Evolutionary conservation across 2,329 filamentous ascomycete genomes (phyloP).

Genomic region (Ascochyta lentis): DNA sequence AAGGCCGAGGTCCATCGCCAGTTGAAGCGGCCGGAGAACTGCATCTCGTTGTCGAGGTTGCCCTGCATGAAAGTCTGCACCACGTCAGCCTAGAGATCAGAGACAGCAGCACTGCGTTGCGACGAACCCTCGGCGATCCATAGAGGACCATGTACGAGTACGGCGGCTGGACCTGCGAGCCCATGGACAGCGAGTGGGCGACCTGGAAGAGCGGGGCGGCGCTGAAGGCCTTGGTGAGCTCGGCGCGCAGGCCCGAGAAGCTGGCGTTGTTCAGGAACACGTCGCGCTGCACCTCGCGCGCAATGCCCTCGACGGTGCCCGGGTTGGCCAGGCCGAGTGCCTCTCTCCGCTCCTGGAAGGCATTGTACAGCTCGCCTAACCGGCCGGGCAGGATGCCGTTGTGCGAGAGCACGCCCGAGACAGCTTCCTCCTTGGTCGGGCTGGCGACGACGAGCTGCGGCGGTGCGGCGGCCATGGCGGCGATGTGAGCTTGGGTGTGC

Average conservation of each 20-base stretch:
- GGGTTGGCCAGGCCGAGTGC: slow-evolving; percentile 90
- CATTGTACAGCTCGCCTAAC: slow-evolving; percentile 77
- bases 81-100: slow-evolving; percentile 28
- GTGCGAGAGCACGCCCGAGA: slow-evolving; percentile 68
- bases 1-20: slow-evolving; percentile 83
- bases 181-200: slow-evolving; percentile 95
- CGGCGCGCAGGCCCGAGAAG: slow-evolving; percentile 94
- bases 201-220: slow-evolving; percentile 94
- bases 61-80: slow-evolving; percentile 90
- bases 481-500: slow-evolving; percentile 8
- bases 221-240: slow-evolving; percentile 96
- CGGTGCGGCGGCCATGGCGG: slow-evolving; percentile 28
- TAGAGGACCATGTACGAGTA: slow-evolving; percentile 96
- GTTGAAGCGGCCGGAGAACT: slow-evolving; percentile 88
- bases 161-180: slow-evolving; percentile 84
- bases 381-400: slow-evolving; percentile 75
- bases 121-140: slow-evolving; percentile 84
- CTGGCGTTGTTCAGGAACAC: slow-evolving; percentile 95
- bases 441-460: slow-evolving; percentile 39
- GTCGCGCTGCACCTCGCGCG: slow-evolving; percentile 93
- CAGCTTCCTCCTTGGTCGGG: slow-evolving; percentile 41
- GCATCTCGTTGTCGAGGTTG: slow-evolving; percentile 90
- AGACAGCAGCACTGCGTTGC: slow-evolving; percentile 1
- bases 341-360: slow-evolving; percentile 84
- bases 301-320: slow-evolving; percentile 87